Evolutionary conservation across 2,329 filamentous ascomycete genomes (phyloP).

Genomic region (Raffaelea deltoideospora): DNA sequence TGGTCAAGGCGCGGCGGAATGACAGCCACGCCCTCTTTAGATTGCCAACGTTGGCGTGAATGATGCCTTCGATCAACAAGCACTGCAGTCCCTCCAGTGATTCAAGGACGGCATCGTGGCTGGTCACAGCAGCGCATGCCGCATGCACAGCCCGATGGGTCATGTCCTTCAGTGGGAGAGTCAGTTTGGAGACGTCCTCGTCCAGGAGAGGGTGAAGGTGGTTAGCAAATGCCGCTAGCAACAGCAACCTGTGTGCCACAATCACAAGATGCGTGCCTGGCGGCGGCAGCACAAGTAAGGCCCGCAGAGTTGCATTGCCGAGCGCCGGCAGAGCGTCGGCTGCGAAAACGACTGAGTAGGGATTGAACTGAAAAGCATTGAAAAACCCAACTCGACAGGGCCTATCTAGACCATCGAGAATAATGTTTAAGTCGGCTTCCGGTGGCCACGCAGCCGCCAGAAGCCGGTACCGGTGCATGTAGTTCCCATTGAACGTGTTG

Average conservation of each 20-base stretch:
- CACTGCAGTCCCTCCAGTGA: conserved; percentile 33
- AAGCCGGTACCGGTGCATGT: not conserved
- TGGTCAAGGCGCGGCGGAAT: conserved; percentile 24
- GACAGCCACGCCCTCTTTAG: conserved; percentile 28
- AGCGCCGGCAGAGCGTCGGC: too few species aligned
- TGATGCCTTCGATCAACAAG: conserved; percentile 30
- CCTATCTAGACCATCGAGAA: not conserved
- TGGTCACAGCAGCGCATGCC: conserved; percentile 19
- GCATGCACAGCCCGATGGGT: conserved; percentile 1
- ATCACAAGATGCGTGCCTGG: not conserved
- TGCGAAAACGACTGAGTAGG: not conserved
- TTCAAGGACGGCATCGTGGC: conserved; percentile 26
- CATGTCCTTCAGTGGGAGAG: not conserved
- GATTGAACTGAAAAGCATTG: not conserved
- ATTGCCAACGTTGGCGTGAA: conserved; percentile 28
- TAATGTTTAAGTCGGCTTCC: not conserved
- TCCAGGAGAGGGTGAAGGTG: not conserved
- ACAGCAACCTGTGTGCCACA: not conserved
- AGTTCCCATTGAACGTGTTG: not conserved
- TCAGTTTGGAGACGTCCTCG: too few species aligned
- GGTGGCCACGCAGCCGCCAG: not conserved
- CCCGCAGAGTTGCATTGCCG: not conserved
- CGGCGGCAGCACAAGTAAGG: not conserved
- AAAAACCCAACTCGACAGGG: not conserved
- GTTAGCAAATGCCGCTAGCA: not conserved